Percentiles rank a stretch among this genome's conserved stretches.
phyloP scores from a whole-genome alignment of 345 rosid species.

The Eucalyptus rudis region DNA sequence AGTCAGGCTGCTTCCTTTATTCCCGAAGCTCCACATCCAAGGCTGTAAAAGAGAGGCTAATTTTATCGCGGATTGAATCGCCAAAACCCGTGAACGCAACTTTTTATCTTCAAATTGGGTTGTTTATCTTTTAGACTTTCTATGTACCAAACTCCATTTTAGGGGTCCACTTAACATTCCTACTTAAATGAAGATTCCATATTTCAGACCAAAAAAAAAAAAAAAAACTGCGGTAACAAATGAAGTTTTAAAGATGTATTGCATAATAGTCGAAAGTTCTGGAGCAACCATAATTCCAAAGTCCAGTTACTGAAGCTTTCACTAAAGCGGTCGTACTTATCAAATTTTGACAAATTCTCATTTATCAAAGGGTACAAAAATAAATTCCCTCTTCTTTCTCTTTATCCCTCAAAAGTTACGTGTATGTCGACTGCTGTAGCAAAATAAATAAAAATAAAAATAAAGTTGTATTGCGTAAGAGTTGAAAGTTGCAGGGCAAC shows the following conservation, averaged over 20 bases:
- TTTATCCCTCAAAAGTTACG: neutral
- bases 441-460: neutral
- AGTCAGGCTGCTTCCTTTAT: too few species aligned
- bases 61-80: rapidly evolving
- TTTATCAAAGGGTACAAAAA: neutral
- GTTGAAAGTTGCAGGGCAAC: neutral
- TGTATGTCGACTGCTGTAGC: neutral
- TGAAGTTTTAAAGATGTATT: neutral
- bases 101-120: too few species aligned
- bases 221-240: neutral
- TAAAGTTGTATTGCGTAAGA: neutral
- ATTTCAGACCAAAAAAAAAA: too few species aligned
- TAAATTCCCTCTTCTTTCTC: neutral
- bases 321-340: neutral
- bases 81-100: rapidly evolving
- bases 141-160: too few species aligned
- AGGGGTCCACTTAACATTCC: too few species aligned
- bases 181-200: too few species aligned
- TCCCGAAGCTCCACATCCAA: too few species aligned
- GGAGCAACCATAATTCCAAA: too few species aligned
- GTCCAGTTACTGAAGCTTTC: neutral
- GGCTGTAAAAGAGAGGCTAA: too few species aligned
- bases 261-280: neutral
- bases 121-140: too few species aligned
- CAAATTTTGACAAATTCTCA: neutral